These are phyloP conservation scores for Colletotrichum sp. DNA, from an alignment of 2,329 filamentous ascomycete species.

Conservation along the genomic window DNA sequence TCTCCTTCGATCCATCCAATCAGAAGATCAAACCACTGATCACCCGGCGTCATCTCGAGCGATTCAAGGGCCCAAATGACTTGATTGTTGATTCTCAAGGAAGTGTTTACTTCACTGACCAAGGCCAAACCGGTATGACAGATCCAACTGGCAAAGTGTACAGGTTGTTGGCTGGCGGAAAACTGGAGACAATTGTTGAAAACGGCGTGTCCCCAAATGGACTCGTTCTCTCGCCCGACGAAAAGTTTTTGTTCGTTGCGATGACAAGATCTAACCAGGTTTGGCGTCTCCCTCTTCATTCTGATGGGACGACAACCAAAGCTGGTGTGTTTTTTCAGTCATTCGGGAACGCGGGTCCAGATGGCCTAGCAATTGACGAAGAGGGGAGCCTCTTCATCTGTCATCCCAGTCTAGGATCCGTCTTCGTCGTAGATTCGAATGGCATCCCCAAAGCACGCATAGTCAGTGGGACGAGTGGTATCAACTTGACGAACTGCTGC, in stretches of 20 bases:
- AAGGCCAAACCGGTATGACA: slow-evolving; percentile 47
- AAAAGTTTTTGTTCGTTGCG: slow-evolving; percentile 43
- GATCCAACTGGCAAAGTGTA: slow-evolving; percentile 46
- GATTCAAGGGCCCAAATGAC: slow-evolving; percentile 49
- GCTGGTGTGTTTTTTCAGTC: slow-evolving; percentile 43
- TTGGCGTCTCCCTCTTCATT: slow-evolving; percentile 42
- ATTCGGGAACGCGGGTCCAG: slow-evolving; percentile 44
- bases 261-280: slow-evolving; percentile 46
- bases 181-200: slow-evolving; percentile 39
- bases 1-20: slow-evolving; percentile 35
- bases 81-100: slow-evolving; percentile 39
- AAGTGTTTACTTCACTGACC: slow-evolving; percentile 48
- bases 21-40: slow-evolving; percentile 33
- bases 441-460: slow-evolving; percentile 42
- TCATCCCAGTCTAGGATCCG: slow-evolving; percentile 36
- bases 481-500: slow-evolving; percentile 46
- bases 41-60: slow-evolving; percentile 41
- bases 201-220: slow-evolving; percentile 46
- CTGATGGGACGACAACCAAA: slow-evolving; percentile 42
- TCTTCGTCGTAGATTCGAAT: slow-evolving; percentile 42
- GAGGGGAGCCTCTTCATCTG: slow-evolving; percentile 41
- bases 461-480: slow-evolving; percentile 32
- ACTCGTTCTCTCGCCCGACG: slow-evolving; percentile 40
- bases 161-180: slow-evolving; percentile 35
- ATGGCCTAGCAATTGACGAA: slow-evolving; percentile 42